Evolutionary conservation across 192 early-diverging fungal genomes (phyloP).

Genomic region (Phlyctochytrium arcticum): DNA sequence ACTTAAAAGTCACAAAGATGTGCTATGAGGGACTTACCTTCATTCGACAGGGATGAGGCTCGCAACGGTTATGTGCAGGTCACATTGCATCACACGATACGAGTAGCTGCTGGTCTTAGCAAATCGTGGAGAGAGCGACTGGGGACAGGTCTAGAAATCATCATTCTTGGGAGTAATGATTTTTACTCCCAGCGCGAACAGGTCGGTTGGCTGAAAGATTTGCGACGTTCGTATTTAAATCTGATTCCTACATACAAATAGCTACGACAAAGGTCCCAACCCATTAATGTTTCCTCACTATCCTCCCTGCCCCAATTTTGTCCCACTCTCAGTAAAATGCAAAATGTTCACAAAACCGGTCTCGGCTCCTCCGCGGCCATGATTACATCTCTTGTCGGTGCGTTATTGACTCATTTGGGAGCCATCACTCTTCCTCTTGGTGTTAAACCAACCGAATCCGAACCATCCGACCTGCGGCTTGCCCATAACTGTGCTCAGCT

Average conservation of each 20-base stretch:
- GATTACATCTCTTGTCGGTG: slow-evolving; percentile 85
- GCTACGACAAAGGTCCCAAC: slow-evolving; percentile 47
- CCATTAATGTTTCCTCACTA: slow-evolving; percentile 55
- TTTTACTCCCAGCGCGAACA: slow-evolving; percentile 96
- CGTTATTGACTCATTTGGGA: slow-evolving; percentile 72
- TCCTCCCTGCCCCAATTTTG: slow-evolving; percentile 55
- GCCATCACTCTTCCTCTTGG: slow-evolving; percentile 26
- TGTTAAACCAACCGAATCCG: neutral
- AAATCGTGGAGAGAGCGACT: neutral
- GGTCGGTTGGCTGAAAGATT: too few species aligned
- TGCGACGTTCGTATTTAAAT: neutral
- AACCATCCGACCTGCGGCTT: slow-evolving; percentile 37
- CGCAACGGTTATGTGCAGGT: slow-evolving; percentile 68
- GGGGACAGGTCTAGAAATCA: slow-evolving; percentile 58
- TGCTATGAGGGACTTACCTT: neutral
- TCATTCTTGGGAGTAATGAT: slow-evolving; percentile 90
- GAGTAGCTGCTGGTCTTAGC: neutral
- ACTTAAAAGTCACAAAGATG: neutral
- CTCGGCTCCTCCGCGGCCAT: slow-evolving; percentile 95
- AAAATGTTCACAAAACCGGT: slow-evolving; percentile 90
- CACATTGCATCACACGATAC: slow-evolving; percentile 28
- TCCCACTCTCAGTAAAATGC: slow-evolving; percentile 55
- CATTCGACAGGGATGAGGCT: neutral
- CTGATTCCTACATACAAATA: slow-evolving; percentile 23
- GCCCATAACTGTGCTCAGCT: slow-evolving; percentile 89